A percentile compares a stretch with the other conserved stretches of the same genome.
Evolutionary conservation across 805 yeast species (phyloP).

Genomic region (Pichia eremophila): DNA sequence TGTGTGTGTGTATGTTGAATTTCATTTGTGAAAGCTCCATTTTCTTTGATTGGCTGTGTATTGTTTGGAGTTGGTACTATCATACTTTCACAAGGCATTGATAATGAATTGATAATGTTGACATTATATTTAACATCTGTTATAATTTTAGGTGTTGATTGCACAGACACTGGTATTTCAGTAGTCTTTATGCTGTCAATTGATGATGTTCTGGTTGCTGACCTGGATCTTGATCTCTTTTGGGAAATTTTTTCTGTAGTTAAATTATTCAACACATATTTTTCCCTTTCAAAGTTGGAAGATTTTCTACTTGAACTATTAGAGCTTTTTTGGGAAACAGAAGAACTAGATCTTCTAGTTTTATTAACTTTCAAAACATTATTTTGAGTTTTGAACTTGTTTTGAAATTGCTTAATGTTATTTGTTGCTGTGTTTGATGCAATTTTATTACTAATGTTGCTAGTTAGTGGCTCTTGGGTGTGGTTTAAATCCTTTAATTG

Average conservation of each 20-base stretch:
- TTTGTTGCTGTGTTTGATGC: neutral
- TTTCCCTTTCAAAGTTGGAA: neutral
- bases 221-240: neutral
- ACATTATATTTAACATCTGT: neutral
- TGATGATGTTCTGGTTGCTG: conserved; percentile 4
- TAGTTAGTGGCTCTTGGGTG: no score
- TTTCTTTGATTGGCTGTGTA: neutral
- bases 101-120: neutral
- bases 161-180: conserved; percentile 8
- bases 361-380: conserved; percentile 2
- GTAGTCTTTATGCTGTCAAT: conserved; percentile 5
- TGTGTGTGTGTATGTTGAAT: neutral
- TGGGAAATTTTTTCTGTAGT: neutral
- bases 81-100: neutral
- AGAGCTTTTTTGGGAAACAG: conserved; percentile 3
- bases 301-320: neutral
- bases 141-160: conserved; percentile 1
- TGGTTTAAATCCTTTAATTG: neutral
- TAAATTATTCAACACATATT: neutral
- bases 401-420: conserved; percentile 2
- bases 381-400: neutral
- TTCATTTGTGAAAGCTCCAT: neutral
- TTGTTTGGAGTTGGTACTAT: neutral
- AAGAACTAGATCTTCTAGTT: conserved; percentile 4
- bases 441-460: neutral